Conservation (phyloP, 768 basidiomycete species). For the Kwoniella bestiolae region DNA sequence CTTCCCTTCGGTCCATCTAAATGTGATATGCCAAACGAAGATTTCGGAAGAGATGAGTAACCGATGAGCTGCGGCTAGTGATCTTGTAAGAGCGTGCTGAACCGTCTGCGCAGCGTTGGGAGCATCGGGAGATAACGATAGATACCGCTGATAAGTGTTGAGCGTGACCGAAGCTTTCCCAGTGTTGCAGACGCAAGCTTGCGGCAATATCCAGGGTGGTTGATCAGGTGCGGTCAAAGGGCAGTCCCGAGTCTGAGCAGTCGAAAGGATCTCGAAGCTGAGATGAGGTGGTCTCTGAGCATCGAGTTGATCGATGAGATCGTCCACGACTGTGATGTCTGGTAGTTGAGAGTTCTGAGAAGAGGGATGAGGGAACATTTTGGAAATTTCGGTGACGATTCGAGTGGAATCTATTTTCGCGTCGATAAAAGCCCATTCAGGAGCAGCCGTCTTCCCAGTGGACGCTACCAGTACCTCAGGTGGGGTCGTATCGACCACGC, state of each 20-base stretch:
- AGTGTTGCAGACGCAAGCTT: conserved; percentile 9
- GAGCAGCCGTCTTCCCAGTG: not conserved
- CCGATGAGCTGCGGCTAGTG: conserved; percentile 11
- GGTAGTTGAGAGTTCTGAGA: not conserved
- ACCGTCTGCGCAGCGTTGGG: not conserved
- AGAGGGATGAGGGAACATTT: not conserved
- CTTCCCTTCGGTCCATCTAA: conserved; percentile 13
- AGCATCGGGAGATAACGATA: not conserved
- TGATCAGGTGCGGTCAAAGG: conserved; percentile 8
- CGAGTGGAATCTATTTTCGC: conserved; percentile 4
- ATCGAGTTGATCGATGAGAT: conserved; percentile 4
- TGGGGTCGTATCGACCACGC: not conserved
- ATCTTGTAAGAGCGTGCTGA: conserved; percentile 6
- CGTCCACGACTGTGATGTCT: not conserved
- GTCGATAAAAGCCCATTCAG: conserved; percentile 20
- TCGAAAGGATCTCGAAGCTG: conserved; percentile 2
- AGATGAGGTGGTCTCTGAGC: not conserved
- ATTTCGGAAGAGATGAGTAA: conserved; percentile 14
- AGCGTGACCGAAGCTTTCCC: not conserved
- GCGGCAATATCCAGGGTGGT: conserved; percentile 15
- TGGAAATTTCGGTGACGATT: not conserved
- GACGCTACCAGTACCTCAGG: not conserved
- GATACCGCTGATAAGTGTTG: conserved; percentile 9
- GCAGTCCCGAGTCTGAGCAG: not conserved
- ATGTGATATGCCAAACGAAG: conserved; percentile 9